These are phyloP conservation scores for Chlamydomonas sphaeroides DNA, from an alignment of 139 green algal genomes.

Conservation along the genomic window DNA sequence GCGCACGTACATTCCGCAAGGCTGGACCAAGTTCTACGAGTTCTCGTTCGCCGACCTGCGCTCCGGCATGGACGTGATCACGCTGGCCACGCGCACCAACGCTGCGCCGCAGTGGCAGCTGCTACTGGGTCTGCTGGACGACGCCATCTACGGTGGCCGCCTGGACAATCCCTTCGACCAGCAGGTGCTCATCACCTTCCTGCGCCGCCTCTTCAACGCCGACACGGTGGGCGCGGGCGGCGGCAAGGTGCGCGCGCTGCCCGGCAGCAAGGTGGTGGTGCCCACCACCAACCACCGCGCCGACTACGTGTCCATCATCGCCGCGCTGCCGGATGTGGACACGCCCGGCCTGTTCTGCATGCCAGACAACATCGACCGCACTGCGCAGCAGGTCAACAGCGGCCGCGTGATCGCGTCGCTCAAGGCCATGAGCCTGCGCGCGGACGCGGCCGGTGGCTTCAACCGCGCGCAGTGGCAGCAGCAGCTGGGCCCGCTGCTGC, in stretches of 20 bases:
- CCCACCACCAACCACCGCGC: conserved; percentile 60
- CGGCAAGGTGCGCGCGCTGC: conserved; percentile 51
- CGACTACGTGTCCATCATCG: conserved; percentile 51
- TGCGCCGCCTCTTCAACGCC: conserved; percentile 67
- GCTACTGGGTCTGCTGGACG: conserved; percentile 79
- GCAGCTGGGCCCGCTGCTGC: conserved; percentile 71
- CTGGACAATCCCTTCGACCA: conserved; percentile 76
- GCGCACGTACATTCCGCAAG: conserved; percentile 78
- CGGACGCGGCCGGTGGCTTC: conserved; percentile 45
- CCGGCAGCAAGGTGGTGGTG: conserved; percentile 58
- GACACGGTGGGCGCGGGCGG: conserved; percentile 50
- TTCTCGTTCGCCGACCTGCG: conserved; percentile 84
- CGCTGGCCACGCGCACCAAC: conserved; percentile 14
- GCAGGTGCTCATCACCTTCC: conserved; percentile 66
- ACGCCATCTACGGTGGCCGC: conserved; percentile 84
- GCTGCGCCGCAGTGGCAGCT: conserved; percentile 66
- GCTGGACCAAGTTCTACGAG: conserved; percentile 89
- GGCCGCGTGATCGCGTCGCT: conserved; percentile 51
- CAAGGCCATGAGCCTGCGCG: conserved; percentile 53
- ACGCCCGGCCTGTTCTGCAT: conserved; percentile 72
- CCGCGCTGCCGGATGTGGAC: conserved; percentile 66
- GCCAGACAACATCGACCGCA: conserved; percentile 78
- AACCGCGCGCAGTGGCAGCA: conserved; percentile 59
- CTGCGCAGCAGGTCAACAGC: conserved; percentile 57
- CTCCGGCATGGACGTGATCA: conserved; percentile 73